Evolutionary conservation across 192 early-diverging fungal species (phyloP), one percentile per base, ranked within the genome.

Genomic region (Chytriomyces confervae): DNA sequence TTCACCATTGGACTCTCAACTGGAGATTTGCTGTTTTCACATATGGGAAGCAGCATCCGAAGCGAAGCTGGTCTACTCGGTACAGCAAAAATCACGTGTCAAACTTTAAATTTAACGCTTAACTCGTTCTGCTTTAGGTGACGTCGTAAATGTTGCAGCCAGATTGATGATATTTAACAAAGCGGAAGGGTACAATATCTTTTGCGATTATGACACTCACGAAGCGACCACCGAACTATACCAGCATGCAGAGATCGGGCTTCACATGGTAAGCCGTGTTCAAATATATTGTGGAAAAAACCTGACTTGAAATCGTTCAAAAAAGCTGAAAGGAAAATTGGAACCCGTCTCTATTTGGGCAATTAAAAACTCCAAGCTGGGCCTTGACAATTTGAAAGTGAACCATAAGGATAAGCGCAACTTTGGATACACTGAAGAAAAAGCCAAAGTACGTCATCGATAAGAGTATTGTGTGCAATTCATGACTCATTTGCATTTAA

Each of bases 61-160:
- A 79, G 78, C 61, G 78, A 79, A 68, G 78, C 78, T 23, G 78
- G 78, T 47, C 78, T 79, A 11, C 63, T 79, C 18, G 77, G 72
- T 74, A 46, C 27, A 16, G 29, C 11, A 13, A 18, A 64, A 11
- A 13, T 0, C 2, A 27, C 27, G 16, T 64, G 10, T 64, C 24
- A 69, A 18, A n/a, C 45, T 9, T 50, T 69, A 27, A 20, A 9
- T 69, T 69, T 49, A n/a, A 69, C 11, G 36, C 13, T 69, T 50
- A 9, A 5, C 27, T 47, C 18, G 45, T n/a, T 10, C 10, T 29
- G 36, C 27, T 72, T 20, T 51, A 74, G 74, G 78, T 36, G 78
- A 79, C 45, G 78, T 79, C 27, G 78, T 79, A 6, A 79, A 79
- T 68, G 69, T 79, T 29, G 71, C 78, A 5, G 78, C 78, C 5